Base-by-base conservation (phyloP, 2,329 filamentous ascomycete genomes). In the Atkinsonella hypoxylon region DNA sequence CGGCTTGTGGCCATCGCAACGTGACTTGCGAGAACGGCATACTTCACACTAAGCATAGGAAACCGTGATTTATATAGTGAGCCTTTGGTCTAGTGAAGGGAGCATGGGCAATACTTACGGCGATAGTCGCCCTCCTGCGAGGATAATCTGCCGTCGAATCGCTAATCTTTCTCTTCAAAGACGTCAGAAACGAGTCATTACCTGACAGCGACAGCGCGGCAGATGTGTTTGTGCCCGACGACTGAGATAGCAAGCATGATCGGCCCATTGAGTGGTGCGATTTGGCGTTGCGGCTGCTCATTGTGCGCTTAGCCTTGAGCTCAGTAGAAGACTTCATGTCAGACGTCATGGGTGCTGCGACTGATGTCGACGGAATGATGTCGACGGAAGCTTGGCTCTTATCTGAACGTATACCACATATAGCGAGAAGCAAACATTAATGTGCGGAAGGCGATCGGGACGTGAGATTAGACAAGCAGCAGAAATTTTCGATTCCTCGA, bases 1-100 rank as follows among this genome's bases (percentile, higher is more conserved):
- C 43, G 87, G 87, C 58, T 87, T 82, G 10, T 78, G 84, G 49
- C 86, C 86, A 64, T 89, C 85, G 65, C 86, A 89, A 55, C 85
- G 78, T 53, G 85, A 89, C 63, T 90, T 90, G 58, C 86, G 77
- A 36, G 86, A 87, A 17, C 86, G 83, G 62, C 86, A 89, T 52
- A 89, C 85, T 63, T 90, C 85, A 66, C 86, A 90, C 85, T 89
- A 53, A 34, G 12, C 43, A 38, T 7, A 5, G 11, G 39, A 30
- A 2, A 20, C 31, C 17, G 26, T 15, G 17, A 39, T 13, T 15
- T 38, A 15, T 30, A 53, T 31, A 22, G 30, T 45, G 39, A 34
- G 15, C 7, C n/a, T 2, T 10, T 13, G 34, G 13, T 47, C 46
- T 17, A 18, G 15, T 20, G 8, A 10, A 15, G 22, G 20, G 30